Base-by-base conservation (phyloP, 2,329 filamentous ascomycete genomes). In the Rhynchosporium secalis region DNA sequence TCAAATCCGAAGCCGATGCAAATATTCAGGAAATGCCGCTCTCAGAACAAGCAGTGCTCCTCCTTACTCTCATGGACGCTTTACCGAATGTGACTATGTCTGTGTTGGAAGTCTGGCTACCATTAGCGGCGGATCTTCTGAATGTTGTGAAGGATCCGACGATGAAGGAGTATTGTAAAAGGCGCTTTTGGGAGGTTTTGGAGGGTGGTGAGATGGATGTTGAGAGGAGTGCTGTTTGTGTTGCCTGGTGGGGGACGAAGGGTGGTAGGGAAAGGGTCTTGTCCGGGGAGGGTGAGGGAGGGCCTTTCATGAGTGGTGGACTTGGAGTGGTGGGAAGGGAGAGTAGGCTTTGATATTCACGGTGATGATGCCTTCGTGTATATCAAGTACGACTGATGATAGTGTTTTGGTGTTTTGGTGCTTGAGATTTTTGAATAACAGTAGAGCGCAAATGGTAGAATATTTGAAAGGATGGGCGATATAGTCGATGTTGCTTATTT, bases 161-260 rank as follows among this genome's bases (percentile, higher is more conserved):
- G 3, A 86, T 88, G 81, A 78, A 82, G 43, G 79, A 83, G 47
- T 74, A 78, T 48, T 87, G 86, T 61, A 82, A 83, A 65, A 79
- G 82, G 63, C 78, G 87, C 58, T 86, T 89, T 69, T 91, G 88
- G 88, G 85, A 89, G 63, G 80, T 85, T 2, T 68, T 91, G 12
- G 72, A 73, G 55, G 81, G 80, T 65, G 87, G 87, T 1, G 87
- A 90, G 72, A 89, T 91, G 86, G 87, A 90, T 75, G 81, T 89
- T 43, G 85, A 89, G 68, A 79, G 87, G 52, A 86, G 86, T 28
- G 80, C 83, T 65, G 78, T 85, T 56, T 88, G 86, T 69, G 86
- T 90, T 48, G 81, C 80, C 4, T 90, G 88, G 88, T 91, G 88
- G 88, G 84, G 80, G 45, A 72, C 66, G 43, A 86, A 84, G 38